phyloP scores from a whole-genome alignment of 208 protist species.

The Leishmania mexicana region DNA sequence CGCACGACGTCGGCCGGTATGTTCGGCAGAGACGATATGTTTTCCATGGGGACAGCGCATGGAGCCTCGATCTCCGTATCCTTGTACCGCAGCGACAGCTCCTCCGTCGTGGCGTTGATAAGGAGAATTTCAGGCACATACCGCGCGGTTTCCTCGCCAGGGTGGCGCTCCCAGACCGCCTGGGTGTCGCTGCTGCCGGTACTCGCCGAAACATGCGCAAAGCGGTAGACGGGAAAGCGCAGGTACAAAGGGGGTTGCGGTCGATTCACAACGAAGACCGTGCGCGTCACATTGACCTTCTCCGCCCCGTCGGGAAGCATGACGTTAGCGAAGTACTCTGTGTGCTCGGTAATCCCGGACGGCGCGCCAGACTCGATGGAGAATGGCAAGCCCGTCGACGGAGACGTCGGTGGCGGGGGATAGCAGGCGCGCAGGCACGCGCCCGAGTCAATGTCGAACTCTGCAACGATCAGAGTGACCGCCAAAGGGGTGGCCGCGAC shows the following conservation, averaged over 20 bases:
- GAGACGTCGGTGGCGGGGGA: conserved; percentile 17
- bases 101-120: conserved; percentile 29
- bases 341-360: conserved; percentile 31
- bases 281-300: conserved; percentile 56
- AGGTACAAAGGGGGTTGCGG: conserved; percentile 28
- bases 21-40: conserved; percentile 34
- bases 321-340: conserved; percentile 70
- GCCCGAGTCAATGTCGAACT: conserved; percentile 84
- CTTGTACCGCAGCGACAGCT: conserved; percentile 45
- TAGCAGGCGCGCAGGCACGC: conserved; percentile 65
- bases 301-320: conserved; percentile 87
- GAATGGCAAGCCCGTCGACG: not conserved
- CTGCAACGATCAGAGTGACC: conserved; percentile 53
- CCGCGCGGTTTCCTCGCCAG: conserved; percentile 17
- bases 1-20: conserved; percentile 25
- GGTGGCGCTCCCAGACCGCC: conserved; percentile 26
- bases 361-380: conserved; percentile 10
- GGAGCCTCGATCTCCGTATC: conserved; percentile 31
- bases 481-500: conserved; percentile 32
- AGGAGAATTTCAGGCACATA: conserved; percentile 45
- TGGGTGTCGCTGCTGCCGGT: not conserved
- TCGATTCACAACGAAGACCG: conserved; percentile 72
- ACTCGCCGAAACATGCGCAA: conserved; percentile 6
- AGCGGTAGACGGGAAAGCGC: conserved; percentile 65
- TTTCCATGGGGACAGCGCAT: conserved; percentile 20